Percentiles rank a stretch among this genome's conserved stretches.
Evolutionary conservation across 192 early-diverging fungal genomes (phyloP).

Genomic region (Entomortierella chlamydospora): DNA sequence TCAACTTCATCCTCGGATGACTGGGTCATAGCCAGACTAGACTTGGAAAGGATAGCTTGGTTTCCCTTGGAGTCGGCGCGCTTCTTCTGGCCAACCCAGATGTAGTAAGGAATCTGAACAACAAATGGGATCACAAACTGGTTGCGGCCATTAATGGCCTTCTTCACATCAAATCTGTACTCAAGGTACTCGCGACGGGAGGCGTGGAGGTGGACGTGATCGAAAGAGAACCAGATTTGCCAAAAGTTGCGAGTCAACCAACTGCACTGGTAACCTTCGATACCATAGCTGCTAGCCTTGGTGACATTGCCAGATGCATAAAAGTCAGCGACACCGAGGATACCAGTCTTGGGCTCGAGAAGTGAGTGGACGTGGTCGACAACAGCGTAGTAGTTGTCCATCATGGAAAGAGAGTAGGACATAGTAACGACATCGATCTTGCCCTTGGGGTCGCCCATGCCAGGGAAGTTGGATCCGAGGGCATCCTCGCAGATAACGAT

Average conservation of each 20-base stretch:
- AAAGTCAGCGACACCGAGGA: conserved; percentile 86
- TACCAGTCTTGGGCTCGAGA: conserved; percentile 67
- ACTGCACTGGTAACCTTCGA: conserved; percentile 72
- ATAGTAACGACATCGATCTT: conserved; percentile 84
- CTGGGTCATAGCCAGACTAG: neutral
- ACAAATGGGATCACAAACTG: conserved; percentile 76
- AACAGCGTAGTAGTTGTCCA: conserved; percentile 76
- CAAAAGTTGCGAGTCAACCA: conserved; percentile 89
- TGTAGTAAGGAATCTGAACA: conserved; percentile 87
- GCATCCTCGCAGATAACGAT: conserved; percentile 85
- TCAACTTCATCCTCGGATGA: conserved; percentile 9
- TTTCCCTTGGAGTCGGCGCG: neutral
- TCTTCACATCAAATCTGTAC: conserved; percentile 82
- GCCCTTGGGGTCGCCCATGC: conserved; percentile 62
- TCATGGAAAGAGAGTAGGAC: conserved; percentile 93
- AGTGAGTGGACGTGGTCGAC: conserved; percentile 75
- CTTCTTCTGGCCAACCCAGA: conserved; percentile 80
- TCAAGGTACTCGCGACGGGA: conserved; percentile 88
- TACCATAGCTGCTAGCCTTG: conserved; percentile 60
- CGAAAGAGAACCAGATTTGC: conserved; percentile 89
- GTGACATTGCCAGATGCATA: conserved; percentile 69
- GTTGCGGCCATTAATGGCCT: conserved; percentile 78
- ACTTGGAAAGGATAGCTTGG: neutral
- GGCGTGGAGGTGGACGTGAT: conserved; percentile 84
- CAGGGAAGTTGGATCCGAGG: conserved; percentile 72